These are phyloP conservation scores for Microstroma glucosiphilum DNA, from an alignment of 1,284 basidiomycete species.

Conservation along the genomic window DNA sequence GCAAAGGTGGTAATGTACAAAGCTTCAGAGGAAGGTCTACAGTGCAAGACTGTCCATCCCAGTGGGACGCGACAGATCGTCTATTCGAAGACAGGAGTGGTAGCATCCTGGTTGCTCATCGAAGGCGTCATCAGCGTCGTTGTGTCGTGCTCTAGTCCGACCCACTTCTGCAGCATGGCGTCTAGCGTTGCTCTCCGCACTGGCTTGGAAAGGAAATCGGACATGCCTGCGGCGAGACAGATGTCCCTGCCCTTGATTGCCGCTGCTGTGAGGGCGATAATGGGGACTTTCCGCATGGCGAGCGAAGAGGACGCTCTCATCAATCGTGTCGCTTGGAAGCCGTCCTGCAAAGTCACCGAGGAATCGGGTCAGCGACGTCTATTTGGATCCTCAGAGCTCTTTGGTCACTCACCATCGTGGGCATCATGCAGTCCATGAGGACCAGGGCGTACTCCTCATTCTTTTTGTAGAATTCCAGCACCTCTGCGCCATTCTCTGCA, in stretches of 20 bases:
- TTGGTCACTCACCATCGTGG: constrained; percentile 13
- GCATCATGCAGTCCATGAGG: constrained; percentile 37
- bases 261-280: constrained; percentile 40
- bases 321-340: constrained; percentile 32
- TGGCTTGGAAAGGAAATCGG: constrained; percentile 42
- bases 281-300: constrained; percentile 31
- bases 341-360: constrained; percentile 16
- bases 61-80: no score
- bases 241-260: constrained; percentile 36
- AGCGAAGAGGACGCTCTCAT: constrained; percentile 16
- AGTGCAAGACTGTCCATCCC: no score
- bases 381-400: no score
- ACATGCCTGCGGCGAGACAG: constrained; percentile 37
- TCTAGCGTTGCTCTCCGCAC: constrained; percentile 36
- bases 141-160: constrained; percentile 9
- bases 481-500: constrained; percentile 41
- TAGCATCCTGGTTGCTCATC: no score
- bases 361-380: constrained; percentile 33
- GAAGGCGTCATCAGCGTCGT: background rate
- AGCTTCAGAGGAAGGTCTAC: no score
- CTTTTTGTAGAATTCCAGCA: constrained; percentile 29
- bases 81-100: no score
- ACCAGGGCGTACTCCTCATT: constrained; percentile 35
- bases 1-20: no score
- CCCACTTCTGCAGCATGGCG: constrained; percentile 32